Evolutionary conservation across 352 stramenopile genomes (phyloP).

Genomic region (Globisporangium sylvaticum): DNA sequence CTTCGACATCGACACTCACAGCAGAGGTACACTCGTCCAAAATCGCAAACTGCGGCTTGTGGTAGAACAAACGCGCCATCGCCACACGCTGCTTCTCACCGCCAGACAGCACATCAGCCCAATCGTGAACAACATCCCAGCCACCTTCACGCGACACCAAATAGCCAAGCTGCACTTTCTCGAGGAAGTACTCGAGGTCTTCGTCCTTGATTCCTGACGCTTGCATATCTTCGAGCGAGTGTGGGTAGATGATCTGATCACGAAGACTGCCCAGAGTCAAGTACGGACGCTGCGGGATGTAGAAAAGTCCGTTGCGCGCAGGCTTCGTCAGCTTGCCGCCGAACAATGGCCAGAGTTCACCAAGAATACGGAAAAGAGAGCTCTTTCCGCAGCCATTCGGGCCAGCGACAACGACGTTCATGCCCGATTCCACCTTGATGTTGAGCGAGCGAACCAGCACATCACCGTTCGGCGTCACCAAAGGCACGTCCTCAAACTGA

Average conservation of each 20-base stretch:
- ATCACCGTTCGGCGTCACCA: conserved; percentile 87
- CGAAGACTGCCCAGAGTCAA: conserved; percentile 81
- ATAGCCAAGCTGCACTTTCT: conserved; percentile 81
- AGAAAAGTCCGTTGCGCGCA: conserved; percentile 82
- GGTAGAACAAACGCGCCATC: conserved; percentile 88
- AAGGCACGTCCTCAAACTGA: conserved; percentile 84
- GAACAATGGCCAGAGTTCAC: conserved; percentile 85
- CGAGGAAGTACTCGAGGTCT: conserved; percentile 64
- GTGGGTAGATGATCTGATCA: conserved; percentile 89
- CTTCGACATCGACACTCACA: conserved; percentile 86
- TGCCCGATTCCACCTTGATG: conserved; percentile 81
- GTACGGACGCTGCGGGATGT: conserved; percentile 89
- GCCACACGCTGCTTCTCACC: conserved; percentile 90
- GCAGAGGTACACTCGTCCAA: conserved; percentile 87
- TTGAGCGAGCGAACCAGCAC: conserved; percentile 81
- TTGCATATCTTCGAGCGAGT: conserved; percentile 67
- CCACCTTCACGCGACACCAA: conserved; percentile 69
- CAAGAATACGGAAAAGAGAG: conserved; percentile 85
- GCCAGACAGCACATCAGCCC: conserved; percentile 83
- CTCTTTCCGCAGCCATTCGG: conserved; percentile 87
- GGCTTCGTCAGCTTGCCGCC: conserved; percentile 76
- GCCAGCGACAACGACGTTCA: conserved; percentile 86
- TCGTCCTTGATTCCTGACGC: conserved; percentile 44
- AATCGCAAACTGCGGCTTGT: conserved; percentile 89
- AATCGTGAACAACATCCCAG: conserved; percentile 83